Percentiles rank a stretch among this genome's conserved stretches.
Evolutionary conservation across 78 protist species (phyloP).

Genomic region (Dictyostelium brefeldianum): DNA sequence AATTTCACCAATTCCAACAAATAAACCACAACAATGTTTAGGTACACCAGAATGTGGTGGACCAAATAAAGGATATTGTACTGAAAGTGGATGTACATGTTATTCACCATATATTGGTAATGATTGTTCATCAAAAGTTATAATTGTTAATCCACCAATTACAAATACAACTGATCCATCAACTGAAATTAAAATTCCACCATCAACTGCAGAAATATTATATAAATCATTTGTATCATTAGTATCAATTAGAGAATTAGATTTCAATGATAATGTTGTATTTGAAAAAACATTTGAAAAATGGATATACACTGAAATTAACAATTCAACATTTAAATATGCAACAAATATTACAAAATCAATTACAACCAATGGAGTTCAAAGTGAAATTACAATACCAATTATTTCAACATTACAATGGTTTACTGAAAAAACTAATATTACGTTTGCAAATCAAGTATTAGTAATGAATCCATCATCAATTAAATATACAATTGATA

Average conservation of each 20-base stretch:
- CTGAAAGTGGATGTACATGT: background rate
- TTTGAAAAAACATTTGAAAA: background rate
- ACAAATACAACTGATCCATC: background rate
- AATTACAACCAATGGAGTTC: background rate
- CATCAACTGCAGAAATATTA: background rate
- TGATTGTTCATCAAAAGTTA: background rate
- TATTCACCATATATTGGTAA: background rate
- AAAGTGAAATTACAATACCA: background rate
- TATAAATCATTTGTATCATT: conserved; percentile 1
- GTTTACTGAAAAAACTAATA: background rate
- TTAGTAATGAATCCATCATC: conserved; percentile 21
- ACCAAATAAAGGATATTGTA: background rate
- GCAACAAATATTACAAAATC: background rate
- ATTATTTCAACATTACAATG: background rate
- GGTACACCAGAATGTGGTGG: conserved; percentile 29
- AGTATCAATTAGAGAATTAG: background rate
- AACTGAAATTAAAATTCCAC: background rate
- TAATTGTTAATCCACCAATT: background rate
- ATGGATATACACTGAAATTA: background rate
- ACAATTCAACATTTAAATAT: background rate
- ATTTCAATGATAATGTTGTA: background rate
- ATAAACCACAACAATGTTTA: background rate
- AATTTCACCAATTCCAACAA: background rate
- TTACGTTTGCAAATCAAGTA: conserved; percentile 3
- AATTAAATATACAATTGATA: conserved; percentile 14